These are phyloP conservation scores for Epichloe brachyelytri DNA, from an alignment of 2,329 filamentous ascomycete genomes.

Conservation along the genomic window DNA sequence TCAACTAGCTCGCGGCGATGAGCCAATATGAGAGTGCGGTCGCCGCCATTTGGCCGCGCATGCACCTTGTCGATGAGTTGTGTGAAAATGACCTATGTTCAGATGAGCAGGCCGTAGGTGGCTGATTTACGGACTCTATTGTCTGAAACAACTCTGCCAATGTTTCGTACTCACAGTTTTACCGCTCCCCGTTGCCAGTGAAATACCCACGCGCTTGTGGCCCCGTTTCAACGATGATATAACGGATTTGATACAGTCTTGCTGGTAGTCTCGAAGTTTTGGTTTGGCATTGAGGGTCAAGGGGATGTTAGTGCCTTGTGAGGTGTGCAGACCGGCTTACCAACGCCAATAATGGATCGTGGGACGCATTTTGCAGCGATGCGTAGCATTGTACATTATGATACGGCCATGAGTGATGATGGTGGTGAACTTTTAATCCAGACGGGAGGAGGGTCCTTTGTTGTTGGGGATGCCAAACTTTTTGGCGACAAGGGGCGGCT, in stretches of 20 bases:
- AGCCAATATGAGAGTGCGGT: constrained; percentile 78
- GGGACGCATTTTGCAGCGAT: constrained; percentile 16
- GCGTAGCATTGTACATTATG: constrained; percentile 26
- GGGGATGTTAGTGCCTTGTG: constrained; percentile 14
- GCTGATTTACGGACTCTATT: background rate
- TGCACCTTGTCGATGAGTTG: constrained; percentile 74
- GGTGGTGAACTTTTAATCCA: background rate
- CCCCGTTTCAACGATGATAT: constrained; percentile 55
- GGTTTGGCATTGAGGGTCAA: constrained; percentile 23
- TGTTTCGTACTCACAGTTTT: constrained; percentile 55
- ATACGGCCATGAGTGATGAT: constrained; percentile 1
- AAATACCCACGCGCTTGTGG: constrained; percentile 70
- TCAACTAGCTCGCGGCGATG: constrained; percentile 90
- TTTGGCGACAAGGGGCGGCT: background rate
- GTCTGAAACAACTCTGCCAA: background rate
- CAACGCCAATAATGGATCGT: constrained; percentile 9
- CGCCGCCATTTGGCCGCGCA: constrained; percentile 34
- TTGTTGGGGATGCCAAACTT: constrained; percentile 1
- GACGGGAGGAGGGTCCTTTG: constrained; percentile 1
- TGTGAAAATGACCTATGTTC: constrained; percentile 74
- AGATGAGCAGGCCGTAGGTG: background rate
- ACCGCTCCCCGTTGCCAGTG: constrained; percentile 74
- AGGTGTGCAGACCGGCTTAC: constrained; percentile 3
- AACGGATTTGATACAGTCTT: constrained; percentile 81
- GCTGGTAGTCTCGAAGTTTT: constrained; percentile 69